A percentile compares a stretch with the other conserved stretches of the same genome.
phyloP scores from a whole-genome alignment of 78 protist species.

The Bodo saltans region DNA sequence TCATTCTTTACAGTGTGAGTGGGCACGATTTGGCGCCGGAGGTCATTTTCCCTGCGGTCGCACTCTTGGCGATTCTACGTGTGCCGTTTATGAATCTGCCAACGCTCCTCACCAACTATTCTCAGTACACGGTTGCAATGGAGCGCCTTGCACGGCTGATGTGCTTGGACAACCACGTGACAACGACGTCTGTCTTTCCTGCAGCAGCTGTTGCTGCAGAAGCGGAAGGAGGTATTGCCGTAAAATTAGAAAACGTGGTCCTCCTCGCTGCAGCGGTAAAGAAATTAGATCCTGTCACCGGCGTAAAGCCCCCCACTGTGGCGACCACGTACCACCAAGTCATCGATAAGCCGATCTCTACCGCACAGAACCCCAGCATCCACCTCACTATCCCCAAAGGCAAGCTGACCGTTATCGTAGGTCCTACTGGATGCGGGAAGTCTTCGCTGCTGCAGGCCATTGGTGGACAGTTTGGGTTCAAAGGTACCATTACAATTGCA shows the following conservation, averaged over 20 bases:
- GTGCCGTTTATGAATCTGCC: background rate
- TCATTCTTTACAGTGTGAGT: background rate
- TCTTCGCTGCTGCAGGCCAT: constrained; percentile 47
- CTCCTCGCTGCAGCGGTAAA: background rate
- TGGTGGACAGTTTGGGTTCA: constrained; percentile 40
- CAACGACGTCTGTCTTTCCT: background rate
- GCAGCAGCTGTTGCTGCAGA: background rate
- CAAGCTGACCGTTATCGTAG: constrained; percentile 35
- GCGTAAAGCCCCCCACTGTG: background rate
- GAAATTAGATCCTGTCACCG: background rate
- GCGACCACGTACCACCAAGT: background rate
- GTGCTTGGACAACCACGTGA: background rate
- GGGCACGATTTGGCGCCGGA: background rate
- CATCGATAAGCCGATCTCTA: background rate
- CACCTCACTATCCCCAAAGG: background rate
- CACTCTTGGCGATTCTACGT: background rate
- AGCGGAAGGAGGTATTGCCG: background rate
- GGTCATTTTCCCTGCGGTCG: background rate
- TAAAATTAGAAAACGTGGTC: background rate
- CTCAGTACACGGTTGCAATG: background rate
- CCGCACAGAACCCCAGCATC: background rate
- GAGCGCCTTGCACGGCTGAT: background rate
- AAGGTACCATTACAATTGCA: constrained; percentile 40
- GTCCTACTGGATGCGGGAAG: constrained; percentile 79
- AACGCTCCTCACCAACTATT: background rate